Conservation (phyloP, 2,329 filamentous ascomycete genomes). For the Acrocalymma vagum region DNA sequence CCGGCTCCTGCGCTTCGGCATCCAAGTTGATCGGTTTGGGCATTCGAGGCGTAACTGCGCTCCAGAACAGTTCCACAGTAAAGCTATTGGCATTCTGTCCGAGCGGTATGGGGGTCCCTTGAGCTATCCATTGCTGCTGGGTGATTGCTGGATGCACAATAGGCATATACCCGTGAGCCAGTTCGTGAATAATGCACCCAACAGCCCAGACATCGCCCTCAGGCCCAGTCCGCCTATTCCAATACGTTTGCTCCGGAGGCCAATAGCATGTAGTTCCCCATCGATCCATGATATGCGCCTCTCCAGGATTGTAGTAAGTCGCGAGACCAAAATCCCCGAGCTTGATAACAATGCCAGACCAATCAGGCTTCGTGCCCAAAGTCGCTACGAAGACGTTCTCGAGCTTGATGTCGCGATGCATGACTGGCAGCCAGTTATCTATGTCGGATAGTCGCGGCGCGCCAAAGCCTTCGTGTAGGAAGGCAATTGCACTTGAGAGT, state of each 20-base stretch:
- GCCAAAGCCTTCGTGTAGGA: conserved; percentile 29
- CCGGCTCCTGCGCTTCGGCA: not conserved
- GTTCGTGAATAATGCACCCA: conserved; percentile 31
- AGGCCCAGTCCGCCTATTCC: conserved; percentile 13
- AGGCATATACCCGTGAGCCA: conserved; percentile 26
- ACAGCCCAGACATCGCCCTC: conserved; percentile 35
- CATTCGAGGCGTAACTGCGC: conserved; percentile 11
- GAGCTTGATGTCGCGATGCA: conserved; percentile 94
- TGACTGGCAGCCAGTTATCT: conserved; percentile 80
- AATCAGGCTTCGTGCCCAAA: conserved; percentile 16
- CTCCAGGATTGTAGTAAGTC: conserved; percentile 60
- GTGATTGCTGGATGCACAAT: conserved; percentile 13
- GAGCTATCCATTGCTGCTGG: conserved; percentile 1
- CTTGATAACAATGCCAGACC: conserved; percentile 58
- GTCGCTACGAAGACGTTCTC: conserved; percentile 81
- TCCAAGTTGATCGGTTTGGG: conserved; percentile 21
- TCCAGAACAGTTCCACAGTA: too few species aligned
- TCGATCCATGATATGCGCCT: conserved; percentile 1
- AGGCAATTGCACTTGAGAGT: conserved; percentile 21
- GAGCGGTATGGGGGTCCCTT: not conserved
- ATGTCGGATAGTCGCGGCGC: not conserved
- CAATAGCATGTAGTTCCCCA: conserved; percentile 23
- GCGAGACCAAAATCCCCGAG: conserved; percentile 75
- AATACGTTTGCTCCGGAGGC: conserved; percentile 31
- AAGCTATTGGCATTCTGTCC: too few species aligned